Conservation (phyloP, 441 rosid genomes). For the Biscutella laevigata region DNA sequence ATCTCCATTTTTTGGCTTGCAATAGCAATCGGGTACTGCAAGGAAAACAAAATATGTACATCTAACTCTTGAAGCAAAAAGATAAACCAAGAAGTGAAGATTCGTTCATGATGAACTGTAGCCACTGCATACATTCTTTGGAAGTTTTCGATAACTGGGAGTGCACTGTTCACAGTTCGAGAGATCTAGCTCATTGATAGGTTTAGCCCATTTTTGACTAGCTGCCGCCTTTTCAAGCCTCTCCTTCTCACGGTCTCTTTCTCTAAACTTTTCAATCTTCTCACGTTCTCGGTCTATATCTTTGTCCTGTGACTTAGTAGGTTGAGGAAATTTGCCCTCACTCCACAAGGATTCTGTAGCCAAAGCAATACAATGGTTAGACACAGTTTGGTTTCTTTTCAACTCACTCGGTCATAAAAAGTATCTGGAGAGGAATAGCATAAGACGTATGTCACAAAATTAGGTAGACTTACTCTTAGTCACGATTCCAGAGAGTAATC, state of each 20-base stretch:
- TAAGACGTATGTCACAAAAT: neutral
- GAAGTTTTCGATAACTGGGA: constrained; percentile 96
- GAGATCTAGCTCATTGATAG: constrained; percentile 90
- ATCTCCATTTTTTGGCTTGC: constrained; percentile 82
- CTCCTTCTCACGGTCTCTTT: constrained; percentile 76
- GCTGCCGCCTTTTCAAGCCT: constrained; percentile 70
- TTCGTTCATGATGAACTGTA: constrained; percentile 8
- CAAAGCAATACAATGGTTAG: constrained; percentile 1
- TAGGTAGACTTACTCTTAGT: constrained; percentile 69
- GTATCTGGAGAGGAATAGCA: neutral
- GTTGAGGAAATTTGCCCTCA: constrained; percentile 57
- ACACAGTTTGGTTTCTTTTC: neutral
- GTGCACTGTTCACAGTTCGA: constrained; percentile 95
- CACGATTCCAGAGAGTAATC: constrained; percentile 76
- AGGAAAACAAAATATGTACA: constrained; percentile 7
- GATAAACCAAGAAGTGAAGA: constrained; percentile 5
- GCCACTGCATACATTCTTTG: constrained; percentile 56
- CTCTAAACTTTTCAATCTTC: constrained; percentile 58
- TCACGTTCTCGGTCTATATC: constrained; percentile 61
- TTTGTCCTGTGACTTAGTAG: constrained; percentile 59
- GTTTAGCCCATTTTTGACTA: constrained; percentile 71
- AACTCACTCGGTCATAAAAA: neutral
- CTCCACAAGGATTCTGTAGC: constrained; percentile 49
- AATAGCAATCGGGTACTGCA: constrained; percentile 80
- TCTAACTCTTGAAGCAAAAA: constrained; percentile 15